phyloP scores from a whole-genome alignment of 176 grass and related monocot species.

The Urochloa ruziziensis region DNA sequence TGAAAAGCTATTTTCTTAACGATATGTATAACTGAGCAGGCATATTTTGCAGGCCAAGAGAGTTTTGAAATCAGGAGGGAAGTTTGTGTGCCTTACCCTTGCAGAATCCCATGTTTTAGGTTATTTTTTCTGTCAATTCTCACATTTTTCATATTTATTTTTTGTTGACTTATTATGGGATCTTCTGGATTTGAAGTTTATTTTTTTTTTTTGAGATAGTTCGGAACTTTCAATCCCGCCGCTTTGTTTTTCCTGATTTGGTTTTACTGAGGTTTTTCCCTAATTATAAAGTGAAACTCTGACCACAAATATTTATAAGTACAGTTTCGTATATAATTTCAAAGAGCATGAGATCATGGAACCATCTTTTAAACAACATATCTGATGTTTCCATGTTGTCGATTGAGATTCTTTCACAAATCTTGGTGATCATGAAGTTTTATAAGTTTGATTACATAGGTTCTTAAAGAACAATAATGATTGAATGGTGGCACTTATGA shows the following conservation, averaged over 20 bases:
- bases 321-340: background rate
- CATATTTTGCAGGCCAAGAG: slow-evolving; percentile 67
- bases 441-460: background rate
- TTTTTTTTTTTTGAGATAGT: background rate
- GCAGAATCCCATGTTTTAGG: slow-evolving; percentile 98
- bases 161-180: background rate
- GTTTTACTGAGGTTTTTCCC: background rate
- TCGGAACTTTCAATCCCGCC: background rate
- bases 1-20: slow-evolving; percentile 18
- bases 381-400: background rate
- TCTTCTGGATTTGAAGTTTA: background rate
- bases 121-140: slow-evolving; percentile 37
- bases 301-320: background rate
- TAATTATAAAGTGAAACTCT: background rate
- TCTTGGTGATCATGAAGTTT: background rate
- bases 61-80: slow-evolving; percentile 77
- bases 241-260: background rate
- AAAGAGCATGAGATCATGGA: background rate
- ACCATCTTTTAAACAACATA: background rate
- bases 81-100: slow-evolving; percentile 85
- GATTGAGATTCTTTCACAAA: background rate
- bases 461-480: slow-evolving; percentile 1
- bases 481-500: background rate
- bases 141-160: background rate
- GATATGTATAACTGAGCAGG: slow-evolving; percentile 14